Evolutionary conservation across 495 filamentous ascomycete species (phyloP), one percentile per base, ranked within the genome.

Genomic region (Baudoinia panamericana): DNA sequence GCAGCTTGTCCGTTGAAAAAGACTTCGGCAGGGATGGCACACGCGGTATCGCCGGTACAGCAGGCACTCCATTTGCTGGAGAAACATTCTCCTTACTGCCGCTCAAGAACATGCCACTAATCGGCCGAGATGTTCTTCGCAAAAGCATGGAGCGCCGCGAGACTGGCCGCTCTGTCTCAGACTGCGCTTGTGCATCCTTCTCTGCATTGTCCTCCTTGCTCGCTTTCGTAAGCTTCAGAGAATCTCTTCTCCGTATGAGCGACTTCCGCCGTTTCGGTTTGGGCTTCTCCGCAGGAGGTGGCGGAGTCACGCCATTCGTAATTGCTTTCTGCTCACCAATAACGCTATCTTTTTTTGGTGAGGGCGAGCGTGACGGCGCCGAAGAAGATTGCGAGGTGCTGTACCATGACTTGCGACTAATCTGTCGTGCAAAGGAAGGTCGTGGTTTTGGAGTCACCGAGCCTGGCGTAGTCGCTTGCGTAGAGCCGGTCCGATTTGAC

Each of bases 1-100:
- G 66, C 48, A 74, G 65, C 55, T 66, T 73, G 41, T 75, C 80
- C 30, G 64, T 67, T 10, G 75, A 80, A 36, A 68, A 69, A 29
- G 63, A 72, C 51, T 62, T 70, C 17, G 70, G 71, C 18, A 80
- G 49, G 6, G 66, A 61, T 1, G 71, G 69, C 10, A 73, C 64
- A 12, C 39, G 22, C 15, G 52, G 46, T 5, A 43, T 26, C 10
- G 31, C 5, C 11, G 42, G 35, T 27, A 28, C 28, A 34, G 23
- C 15, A 2, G 30, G 15, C n/a, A 15, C 25, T 10, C 11, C 15
- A 4, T 16, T 20, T n/a, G 8, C 12, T 16, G 29, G 9, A 2
- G 32, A 28, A 9, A n/a, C 41, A 26, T 41, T 30, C 22, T 39
- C 40, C 2, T 45, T 27, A 10, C 18, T 35, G 3, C 17, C 21